Conservation (phyloP, 2,329 filamentous ascomycete species). For the Stemphylium vesicarium region DNA sequence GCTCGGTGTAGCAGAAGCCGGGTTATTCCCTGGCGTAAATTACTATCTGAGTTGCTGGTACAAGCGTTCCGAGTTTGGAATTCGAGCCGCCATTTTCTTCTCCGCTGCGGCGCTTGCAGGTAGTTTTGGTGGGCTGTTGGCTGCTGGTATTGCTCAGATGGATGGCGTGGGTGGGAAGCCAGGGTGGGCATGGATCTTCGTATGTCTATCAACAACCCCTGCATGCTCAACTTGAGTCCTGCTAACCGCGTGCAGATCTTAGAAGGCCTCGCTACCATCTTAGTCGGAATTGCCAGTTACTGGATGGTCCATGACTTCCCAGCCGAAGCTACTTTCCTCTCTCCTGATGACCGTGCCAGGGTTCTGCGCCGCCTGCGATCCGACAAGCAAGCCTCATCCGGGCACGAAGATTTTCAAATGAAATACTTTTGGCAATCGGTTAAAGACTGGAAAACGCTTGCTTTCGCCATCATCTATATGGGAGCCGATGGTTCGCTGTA, state of each 20-base stretch:
- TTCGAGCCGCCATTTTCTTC: slow-evolving; percentile 84
- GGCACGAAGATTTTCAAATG: slow-evolving; percentile 76
- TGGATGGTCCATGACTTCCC: slow-evolving; percentile 84
- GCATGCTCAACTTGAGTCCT: not conserved
- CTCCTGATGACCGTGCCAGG: slow-evolving; percentile 70
- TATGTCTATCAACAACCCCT: slow-evolving; percentile 11
- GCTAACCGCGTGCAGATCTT: slow-evolving; percentile 52
- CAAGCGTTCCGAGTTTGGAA: slow-evolving; percentile 76
- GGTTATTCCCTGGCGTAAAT: slow-evolving; percentile 69
- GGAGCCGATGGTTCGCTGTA: slow-evolving; percentile 74
- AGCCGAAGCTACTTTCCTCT: slow-evolving; percentile 75
- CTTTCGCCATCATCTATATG: slow-evolving; percentile 78
- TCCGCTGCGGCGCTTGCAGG: slow-evolving; percentile 80
- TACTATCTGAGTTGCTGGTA: slow-evolving; percentile 90
- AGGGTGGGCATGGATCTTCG: slow-evolving; percentile 56
- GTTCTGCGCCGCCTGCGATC: slow-evolving; percentile 72
- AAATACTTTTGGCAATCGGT: slow-evolving; percentile 74
- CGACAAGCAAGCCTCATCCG: slow-evolving; percentile 77
- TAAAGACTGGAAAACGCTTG: slow-evolving; percentile 85
- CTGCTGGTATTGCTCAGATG: slow-evolving; percentile 74
- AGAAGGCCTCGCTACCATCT: slow-evolving; percentile 72
- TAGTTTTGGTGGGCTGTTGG: slow-evolving; percentile 76
- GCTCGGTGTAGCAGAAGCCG: slow-evolving; percentile 75
- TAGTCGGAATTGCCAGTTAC: slow-evolving; percentile 69
- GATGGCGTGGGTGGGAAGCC: slow-evolving; percentile 61